Percentiles rank a stretch among this genome's conserved stretches.
These are phyloP conservation scores for Coriolopsis trogii DNA, from an alignment of 1,284 basidiomycete genomes.

Conservation along the genomic window DNA sequence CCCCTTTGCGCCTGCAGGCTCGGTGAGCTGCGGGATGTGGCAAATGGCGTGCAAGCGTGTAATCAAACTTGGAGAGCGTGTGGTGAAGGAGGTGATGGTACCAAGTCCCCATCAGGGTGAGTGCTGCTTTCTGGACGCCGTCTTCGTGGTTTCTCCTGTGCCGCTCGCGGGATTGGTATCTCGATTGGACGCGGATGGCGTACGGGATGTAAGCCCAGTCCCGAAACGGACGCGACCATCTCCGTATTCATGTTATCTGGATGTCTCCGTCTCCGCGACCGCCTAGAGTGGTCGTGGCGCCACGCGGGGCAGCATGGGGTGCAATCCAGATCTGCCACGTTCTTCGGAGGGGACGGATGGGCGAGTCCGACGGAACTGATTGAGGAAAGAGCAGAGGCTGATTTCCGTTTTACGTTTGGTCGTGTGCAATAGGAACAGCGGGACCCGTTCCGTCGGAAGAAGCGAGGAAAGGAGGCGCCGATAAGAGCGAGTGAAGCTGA, in stretches of 20 bases:
- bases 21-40: constrained; percentile 89
- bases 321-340: not conserved
- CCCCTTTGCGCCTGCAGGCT: constrained; percentile 85
- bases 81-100: constrained; percentile 57
- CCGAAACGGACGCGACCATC: no score
- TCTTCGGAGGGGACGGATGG: constrained; percentile 9
- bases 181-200: not conserved
- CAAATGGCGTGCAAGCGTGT: constrained; percentile 87
- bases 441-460: constrained; percentile 22
- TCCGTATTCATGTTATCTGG: no score
- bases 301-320: not conserved
- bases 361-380: constrained; percentile 10
- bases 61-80: constrained; percentile 68
- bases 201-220: not conserved
- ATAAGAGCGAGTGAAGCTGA: constrained; percentile 10
- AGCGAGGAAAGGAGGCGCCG: constrained; percentile 19
- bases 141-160: no score
- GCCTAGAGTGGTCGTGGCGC: not conserved
- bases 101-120: constrained; percentile 13
- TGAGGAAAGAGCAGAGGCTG: constrained; percentile 12
- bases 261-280: not conserved
- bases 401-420: constrained; percentile 6
- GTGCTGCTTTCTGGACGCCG: not conserved
- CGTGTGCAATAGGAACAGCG: constrained; percentile 22
- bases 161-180: not conserved